These are phyloP conservation scores for Clarireedia sp. DNA, from an alignment of 2,329 filamentous ascomycete genomes.

Conservation along the genomic window DNA sequence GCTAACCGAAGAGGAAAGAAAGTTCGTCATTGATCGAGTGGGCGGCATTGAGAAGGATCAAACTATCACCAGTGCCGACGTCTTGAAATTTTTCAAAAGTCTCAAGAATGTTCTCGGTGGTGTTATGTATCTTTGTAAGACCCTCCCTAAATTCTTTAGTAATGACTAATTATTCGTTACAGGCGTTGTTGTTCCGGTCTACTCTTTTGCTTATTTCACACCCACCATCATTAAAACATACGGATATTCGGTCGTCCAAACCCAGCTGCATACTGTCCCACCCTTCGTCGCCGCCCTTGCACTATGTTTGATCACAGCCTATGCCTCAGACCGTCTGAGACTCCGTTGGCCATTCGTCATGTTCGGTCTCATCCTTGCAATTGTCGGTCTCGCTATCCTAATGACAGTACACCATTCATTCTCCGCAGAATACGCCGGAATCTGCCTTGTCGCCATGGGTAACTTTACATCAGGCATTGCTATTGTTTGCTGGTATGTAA, in stretches of 20 bases:
- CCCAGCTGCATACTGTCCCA: constrained; percentile 64
- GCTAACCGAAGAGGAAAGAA: constrained; percentile 58
- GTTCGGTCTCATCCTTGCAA: neutral
- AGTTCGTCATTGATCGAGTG: constrained; percentile 10
- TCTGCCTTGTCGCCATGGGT: neutral
- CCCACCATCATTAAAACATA: constrained; percentile 62
- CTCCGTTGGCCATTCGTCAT: neutral
- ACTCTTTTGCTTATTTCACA: constrained; percentile 69
- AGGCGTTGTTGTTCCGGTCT: constrained; percentile 64
- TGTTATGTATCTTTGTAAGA: neutral
- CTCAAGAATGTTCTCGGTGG: neutral
- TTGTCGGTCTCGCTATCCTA: neutral
- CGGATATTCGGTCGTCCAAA: constrained; percentile 47
- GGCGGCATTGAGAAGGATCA: neutral
- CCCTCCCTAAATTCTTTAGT: no score
- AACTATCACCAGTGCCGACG: neutral
- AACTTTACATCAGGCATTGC: neutral
- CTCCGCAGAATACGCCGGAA: neutral
- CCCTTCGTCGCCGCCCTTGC: constrained; percentile 36
- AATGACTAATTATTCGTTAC: constrained; percentile 54
- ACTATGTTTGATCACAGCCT: neutral
- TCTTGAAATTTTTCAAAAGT: neutral
- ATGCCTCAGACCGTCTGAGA: neutral
- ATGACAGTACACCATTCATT: neutral
- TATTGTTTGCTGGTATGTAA: neutral